Evolutionary conservation across 305 asterid species (phyloP).

Genomic region (Fraxinus greggii): DNA sequence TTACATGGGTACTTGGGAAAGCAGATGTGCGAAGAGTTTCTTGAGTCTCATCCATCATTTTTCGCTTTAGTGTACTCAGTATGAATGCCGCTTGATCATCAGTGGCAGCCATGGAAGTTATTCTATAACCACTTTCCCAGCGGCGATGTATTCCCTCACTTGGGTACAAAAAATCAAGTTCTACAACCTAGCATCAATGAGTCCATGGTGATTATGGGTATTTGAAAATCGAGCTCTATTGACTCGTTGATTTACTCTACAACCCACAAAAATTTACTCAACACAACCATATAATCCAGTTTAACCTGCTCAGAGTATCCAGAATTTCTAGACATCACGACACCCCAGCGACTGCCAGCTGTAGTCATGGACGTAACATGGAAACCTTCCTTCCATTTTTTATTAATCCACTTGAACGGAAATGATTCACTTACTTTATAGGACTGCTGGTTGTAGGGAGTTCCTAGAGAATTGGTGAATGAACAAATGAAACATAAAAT

Average conservation of each 20-base stretch:
- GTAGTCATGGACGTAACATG: constrained; percentile 86
- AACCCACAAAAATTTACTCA: background rate
- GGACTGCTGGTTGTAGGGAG: constrained; percentile 77
- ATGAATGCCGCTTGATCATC: constrained; percentile 73
- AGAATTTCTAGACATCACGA: constrained; percentile 76
- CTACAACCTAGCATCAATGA: constrained; percentile 50
- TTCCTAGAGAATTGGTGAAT: constrained; percentile 40
- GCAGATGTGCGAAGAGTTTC: constrained; percentile 83
- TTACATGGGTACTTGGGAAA: constrained; percentile 76
- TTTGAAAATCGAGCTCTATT: background rate
- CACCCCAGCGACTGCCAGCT: constrained; percentile 88
- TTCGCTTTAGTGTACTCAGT: constrained; percentile 67
- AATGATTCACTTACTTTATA: constrained; percentile 82
- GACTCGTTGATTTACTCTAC: background rate
- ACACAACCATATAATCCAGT: background rate
- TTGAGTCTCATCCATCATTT: constrained; percentile 73
- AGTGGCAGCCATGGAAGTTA: constrained; percentile 80
- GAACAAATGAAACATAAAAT: background rate
- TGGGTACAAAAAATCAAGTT: constrained; percentile 77
- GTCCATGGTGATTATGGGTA: background rate
- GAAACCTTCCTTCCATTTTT: constrained; percentile 87
- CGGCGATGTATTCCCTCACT: constrained; percentile 80
- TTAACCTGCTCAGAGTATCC: constrained; percentile 80
- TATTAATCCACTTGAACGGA: constrained; percentile 83
- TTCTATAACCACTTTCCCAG: constrained; percentile 79